phyloP scores from a whole-genome alignment of 2,329 filamentous ascomycete genomes.

The Beauveria medogensis region DNA sequence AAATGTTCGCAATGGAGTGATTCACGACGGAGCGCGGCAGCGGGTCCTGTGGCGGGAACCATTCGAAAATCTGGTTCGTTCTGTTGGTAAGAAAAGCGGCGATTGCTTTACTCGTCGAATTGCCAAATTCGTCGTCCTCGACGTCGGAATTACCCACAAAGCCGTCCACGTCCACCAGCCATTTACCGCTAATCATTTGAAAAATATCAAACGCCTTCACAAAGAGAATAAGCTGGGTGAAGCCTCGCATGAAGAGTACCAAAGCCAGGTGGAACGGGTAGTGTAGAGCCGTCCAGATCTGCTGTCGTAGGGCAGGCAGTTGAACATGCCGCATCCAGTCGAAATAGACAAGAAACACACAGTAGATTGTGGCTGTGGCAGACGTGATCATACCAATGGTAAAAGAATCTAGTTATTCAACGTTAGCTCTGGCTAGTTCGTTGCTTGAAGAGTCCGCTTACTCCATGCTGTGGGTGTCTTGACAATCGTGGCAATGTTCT shows the following conservation, averaged over 20 bases:
- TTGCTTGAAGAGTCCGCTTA: constrained; percentile 15
- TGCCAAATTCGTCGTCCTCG: neutral
- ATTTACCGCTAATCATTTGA: constrained; percentile 12
- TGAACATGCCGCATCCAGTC: constrained; percentile 59
- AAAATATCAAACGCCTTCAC: constrained; percentile 30
- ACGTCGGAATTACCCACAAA: neutral
- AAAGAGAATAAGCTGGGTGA: constrained; percentile 47
- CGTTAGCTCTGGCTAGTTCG: neutral
- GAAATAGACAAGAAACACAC: constrained; percentile 42
- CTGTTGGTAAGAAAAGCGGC: constrained; percentile 14
- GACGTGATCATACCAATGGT: constrained; percentile 34
- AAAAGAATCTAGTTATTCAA: constrained; percentile 20
- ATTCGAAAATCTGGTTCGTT: constrained; percentile 17
- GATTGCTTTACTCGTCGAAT: constrained; percentile 15
- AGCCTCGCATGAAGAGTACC: constrained; percentile 55
- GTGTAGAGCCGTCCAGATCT: constrained; percentile 49
- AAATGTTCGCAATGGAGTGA: constrained; percentile 21
- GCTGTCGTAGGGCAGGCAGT: constrained; percentile 48
- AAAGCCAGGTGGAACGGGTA: constrained; percentile 57
- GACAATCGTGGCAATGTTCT: constrained; percentile 42
- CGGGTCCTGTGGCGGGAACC: constrained; percentile 21
- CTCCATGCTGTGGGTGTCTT: constrained; percentile 33
- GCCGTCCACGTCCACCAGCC: neutral
- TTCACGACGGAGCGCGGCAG: constrained; percentile 16
- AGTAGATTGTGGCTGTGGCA: constrained; percentile 33